Conservation (phyloP, 148 eudicot species). For the Arctostaphylos glauca region DNA sequence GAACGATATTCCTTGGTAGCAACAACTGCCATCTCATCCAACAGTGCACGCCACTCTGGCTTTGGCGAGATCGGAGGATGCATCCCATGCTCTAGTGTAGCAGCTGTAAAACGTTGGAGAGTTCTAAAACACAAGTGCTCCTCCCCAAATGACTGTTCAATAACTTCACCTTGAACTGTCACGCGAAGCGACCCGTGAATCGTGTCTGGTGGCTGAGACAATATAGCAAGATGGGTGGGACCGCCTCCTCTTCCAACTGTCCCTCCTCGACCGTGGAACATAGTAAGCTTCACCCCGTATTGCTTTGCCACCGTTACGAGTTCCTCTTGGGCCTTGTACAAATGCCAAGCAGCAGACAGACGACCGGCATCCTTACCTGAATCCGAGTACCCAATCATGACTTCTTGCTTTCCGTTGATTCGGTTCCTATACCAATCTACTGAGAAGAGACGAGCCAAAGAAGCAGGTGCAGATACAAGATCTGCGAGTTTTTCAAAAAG, state of each 20-base stretch:
- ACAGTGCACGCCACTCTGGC: slow-evolving; percentile 86
- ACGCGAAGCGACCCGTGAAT: slow-evolving; percentile 86
- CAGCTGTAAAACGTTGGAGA: slow-evolving; percentile 82
- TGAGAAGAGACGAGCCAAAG: slow-evolving; percentile 74
- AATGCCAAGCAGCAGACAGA: slow-evolving; percentile 89
- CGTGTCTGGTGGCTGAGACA: slow-evolving; percentile 91
- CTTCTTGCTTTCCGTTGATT: slow-evolving; percentile 88
- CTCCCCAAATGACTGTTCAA: slow-evolving; percentile 89
- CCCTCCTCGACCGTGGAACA: slow-evolving; percentile 98
- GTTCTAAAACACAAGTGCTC: slow-evolving; percentile 89
- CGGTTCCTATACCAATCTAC: slow-evolving; percentile 80
- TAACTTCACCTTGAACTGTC: slow-evolving; percentile 90
- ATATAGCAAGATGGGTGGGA: slow-evolving; percentile 91
- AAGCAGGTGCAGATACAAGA: slow-evolving; percentile 83
- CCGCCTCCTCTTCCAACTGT: slow-evolving; percentile 96
- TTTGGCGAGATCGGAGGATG: slow-evolving; percentile 78
- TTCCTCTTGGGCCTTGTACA: slow-evolving; percentile 90
- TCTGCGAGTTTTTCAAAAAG: slow-evolving; percentile 92
- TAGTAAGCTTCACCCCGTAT: slow-evolving; percentile 82
- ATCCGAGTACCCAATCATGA: slow-evolving; percentile 95
- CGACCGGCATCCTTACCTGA: slow-evolving; percentile 98
- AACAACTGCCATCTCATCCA: slow-evolving; percentile 85
- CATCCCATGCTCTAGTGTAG: slow-evolving; percentile 93
- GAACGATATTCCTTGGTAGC: slow-evolving; percentile 86
- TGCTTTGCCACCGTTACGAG: slow-evolving; percentile 71